Evolutionary conservation across 139 green algal species (phyloP).

Genomic region (Chlorella sp.): DNA sequence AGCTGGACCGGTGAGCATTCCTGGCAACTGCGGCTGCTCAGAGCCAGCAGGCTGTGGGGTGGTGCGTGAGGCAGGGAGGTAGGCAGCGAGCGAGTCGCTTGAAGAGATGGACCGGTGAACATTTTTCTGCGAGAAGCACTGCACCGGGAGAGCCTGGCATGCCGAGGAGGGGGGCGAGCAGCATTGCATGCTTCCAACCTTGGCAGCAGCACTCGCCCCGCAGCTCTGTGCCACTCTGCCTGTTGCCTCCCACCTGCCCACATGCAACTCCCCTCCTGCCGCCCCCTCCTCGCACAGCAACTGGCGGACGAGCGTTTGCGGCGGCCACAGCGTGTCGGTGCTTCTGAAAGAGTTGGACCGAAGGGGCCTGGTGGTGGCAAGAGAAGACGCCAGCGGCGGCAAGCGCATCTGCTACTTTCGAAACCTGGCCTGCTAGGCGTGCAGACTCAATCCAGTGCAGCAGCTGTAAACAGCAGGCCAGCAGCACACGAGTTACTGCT

Average conservation of each 20-base stretch:
- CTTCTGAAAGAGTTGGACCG: neutral
- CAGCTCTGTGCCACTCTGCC: neutral
- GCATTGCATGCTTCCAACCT: too few species aligned
- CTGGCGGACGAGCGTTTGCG: neutral
- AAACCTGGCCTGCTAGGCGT: neutral
- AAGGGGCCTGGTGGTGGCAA: neutral
- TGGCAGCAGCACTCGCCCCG: too few species aligned
- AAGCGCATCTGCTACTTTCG: conserved; percentile 1
- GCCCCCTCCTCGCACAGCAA: neutral
- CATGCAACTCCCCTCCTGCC: neutral
- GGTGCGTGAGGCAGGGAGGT: neutral
- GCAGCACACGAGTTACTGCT: too few species aligned
- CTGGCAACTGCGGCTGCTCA: too few species aligned
- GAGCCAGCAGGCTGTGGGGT: too few species aligned
- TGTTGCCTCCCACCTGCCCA: neutral
- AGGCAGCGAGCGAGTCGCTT: neutral
- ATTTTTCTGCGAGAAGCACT: too few species aligned
- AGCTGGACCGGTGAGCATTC: neutral
- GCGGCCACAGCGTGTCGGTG: conserved; percentile 3
- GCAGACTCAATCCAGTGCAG: too few species aligned
- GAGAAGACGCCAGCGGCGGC: neutral
- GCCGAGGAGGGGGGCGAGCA: neutral
- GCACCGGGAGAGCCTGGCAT: too few species aligned
- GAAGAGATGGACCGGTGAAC: neutral
- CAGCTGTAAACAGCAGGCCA: too few species aligned